phyloP scores from a whole-genome alignment of 2,329 filamentous ascomycete genomes.

The Colletotrichum aenigma region DNA sequence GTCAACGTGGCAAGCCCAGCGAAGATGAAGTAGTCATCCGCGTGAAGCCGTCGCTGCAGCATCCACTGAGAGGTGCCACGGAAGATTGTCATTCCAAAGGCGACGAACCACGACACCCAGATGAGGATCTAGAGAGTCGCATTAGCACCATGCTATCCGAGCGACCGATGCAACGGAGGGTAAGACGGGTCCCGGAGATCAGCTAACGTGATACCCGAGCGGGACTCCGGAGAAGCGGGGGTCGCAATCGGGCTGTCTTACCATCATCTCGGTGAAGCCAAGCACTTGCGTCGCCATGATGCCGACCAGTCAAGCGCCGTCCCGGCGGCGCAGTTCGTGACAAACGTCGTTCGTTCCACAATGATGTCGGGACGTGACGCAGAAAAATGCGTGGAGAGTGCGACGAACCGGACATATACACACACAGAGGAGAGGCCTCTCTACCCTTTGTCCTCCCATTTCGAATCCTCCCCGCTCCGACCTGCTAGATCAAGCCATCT shows the following conservation, averaged over 20 bases:
- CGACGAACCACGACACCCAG: not conserved
- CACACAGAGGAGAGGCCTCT: not conserved
- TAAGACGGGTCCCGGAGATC: not conserved
- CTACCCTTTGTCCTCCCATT: not conserved
- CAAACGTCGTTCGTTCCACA: no score
- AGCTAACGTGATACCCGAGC: not conserved
- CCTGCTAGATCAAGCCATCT: not conserved
- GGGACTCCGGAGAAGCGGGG: not conserved
- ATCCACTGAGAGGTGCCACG: constrained; percentile 9
- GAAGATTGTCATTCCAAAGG: not conserved
- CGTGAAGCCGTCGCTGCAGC: not conserved
- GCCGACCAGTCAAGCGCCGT: not conserved
- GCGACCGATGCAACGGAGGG: not conserved
- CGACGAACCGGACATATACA: not conserved
- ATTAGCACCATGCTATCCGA: not conserved
- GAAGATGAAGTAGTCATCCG: constrained; percentile 6
- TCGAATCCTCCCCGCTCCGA: not conserved
- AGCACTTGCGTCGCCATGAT: not conserved
- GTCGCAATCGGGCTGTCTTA: not conserved
- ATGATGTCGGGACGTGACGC: not conserved
- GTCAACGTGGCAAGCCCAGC: not conserved
- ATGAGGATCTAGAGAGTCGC: not conserved
- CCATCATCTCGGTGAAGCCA: constrained; percentile 3
- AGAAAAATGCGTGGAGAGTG: not conserved
- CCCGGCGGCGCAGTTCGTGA: not conserved